Evolutionary conservation across 768 basidiomycete species (phyloP).

Genomic region (Pisolithus orientalis): DNA sequence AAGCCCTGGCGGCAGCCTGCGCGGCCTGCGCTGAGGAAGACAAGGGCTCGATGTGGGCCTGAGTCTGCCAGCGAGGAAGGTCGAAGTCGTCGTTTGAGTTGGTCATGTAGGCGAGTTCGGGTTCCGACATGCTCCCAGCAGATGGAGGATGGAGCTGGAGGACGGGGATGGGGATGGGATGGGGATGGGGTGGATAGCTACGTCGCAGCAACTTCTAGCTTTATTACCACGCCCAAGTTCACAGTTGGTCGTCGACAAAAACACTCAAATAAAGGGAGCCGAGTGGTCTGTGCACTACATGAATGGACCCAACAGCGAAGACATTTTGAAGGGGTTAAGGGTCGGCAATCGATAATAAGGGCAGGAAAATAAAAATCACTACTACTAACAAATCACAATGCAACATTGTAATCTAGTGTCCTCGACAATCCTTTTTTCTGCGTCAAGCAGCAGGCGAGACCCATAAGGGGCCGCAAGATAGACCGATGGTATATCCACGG

Average conservation of each 20-base stretch:
- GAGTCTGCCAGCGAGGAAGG: conserved; percentile 51
- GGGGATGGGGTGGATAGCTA: too few relatives aligned
- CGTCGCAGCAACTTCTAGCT: too few relatives aligned
- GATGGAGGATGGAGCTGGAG: not conserved
- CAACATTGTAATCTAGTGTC: conserved; percentile 22
- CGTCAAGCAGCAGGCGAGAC: conserved; percentile 42
- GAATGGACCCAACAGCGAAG: conserved; percentile 11
- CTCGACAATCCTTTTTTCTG: conserved; percentile 56
- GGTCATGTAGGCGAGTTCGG: conserved; percentile 68
- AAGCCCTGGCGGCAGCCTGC: conserved; percentile 38
- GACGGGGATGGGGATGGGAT: too few relatives aligned
- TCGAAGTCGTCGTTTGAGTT: conserved; percentile 80
- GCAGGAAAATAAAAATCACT: not conserved
- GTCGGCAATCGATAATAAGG: conserved; percentile 20
- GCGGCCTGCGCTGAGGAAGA: conserved; percentile 60
- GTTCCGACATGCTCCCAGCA: conserved; percentile 55
- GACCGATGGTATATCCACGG: conserved; percentile 48
- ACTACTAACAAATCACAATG: not conserved
- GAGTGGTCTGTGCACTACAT: conserved; percentile 6
- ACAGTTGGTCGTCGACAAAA: too few relatives aligned
- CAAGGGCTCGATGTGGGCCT: conserved; percentile 37
- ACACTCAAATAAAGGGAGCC: conserved; percentile 6
- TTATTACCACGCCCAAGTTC: too few relatives aligned
- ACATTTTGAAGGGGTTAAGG: conserved; percentile 21
- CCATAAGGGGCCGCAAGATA: conserved; percentile 42